Percentiles rank a stretch among this genome's conserved stretches.
phyloP scores from a whole-genome alignment of 306 rosid genomes.

The Citrullus colocynthis region DNA sequence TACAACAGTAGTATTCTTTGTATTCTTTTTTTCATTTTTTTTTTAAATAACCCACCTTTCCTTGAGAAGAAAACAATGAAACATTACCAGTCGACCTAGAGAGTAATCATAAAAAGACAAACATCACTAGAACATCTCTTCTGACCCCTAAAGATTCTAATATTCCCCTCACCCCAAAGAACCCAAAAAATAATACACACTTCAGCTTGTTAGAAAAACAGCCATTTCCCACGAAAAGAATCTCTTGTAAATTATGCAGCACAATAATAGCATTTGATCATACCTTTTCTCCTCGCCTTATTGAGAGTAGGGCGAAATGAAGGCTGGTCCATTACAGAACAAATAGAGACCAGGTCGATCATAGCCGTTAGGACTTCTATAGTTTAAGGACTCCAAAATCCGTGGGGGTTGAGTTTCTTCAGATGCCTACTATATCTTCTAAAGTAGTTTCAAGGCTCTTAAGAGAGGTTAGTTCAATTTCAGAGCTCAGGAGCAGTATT shows the following conservation, averaged over 20 bases:
- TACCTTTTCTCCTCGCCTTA: not conserved
- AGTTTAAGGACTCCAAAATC: not conserved
- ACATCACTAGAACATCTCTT: not conserved
- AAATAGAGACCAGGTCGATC: not conserved
- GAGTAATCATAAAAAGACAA: not conserved
- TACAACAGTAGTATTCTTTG: not conserved
- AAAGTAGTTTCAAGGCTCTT: slow-evolving; percentile 20
- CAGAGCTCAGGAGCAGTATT: slow-evolving; percentile 29
- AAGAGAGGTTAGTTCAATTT: slow-evolving; percentile 10
- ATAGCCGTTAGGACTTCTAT: not conserved
- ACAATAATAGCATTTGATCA: not conserved
- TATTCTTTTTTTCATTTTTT: no score
- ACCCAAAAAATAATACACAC: not conserved
- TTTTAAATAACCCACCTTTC: not conserved
- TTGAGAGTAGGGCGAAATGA: not conserved
- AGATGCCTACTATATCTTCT: slow-evolving; percentile 22
- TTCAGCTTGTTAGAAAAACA: not conserved
- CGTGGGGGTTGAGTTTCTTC: slow-evolving; percentile 5
- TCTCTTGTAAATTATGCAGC: not conserved
- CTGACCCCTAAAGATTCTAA: no score
- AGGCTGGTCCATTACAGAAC: not conserved
- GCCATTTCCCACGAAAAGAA: not conserved
- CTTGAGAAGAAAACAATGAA: not conserved
- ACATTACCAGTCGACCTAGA: not conserved
- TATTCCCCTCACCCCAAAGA: not conserved